Conservation (phyloP, 805 yeast genomes). For the Ogataea nitratoaversa region DNA sequence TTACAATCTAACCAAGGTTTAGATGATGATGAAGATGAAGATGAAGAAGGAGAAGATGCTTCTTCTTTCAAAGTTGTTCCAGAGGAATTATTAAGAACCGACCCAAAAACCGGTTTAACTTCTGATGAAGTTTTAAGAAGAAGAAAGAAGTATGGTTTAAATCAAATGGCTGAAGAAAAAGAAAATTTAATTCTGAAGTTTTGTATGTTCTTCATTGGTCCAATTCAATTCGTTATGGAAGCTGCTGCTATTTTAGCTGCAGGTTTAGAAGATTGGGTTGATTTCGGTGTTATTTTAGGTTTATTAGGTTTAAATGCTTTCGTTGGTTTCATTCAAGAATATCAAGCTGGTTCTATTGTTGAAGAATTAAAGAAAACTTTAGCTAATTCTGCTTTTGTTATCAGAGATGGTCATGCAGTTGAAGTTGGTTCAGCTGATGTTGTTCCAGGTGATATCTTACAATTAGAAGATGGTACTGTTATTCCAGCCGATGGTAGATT, state of each 20-base stretch:
- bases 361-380: conserved; percentile 88
- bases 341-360: conserved; percentile 92
- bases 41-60: conserved; percentile 41
- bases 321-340: conserved; percentile 91
- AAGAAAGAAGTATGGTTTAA: conserved; percentile 84
- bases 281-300: conserved; percentile 90
- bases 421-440: conserved; percentile 81
- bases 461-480: conserved; percentile 89
- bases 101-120: conserved; percentile 69
- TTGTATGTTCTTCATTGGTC: conserved; percentile 83
- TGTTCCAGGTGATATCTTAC: conserved; percentile 94
- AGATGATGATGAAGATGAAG: conserved; percentile 46
- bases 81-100: conserved; percentile 78
- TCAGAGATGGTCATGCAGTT: conserved; percentile 76
- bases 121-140: conserved; percentile 72
- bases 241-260: conserved; percentile 93
- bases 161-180: conserved; percentile 83
- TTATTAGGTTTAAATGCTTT: conserved; percentile 73
- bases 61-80: conserved; percentile 72
- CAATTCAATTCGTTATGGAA: conserved; percentile 94
- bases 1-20: conserved; percentile 60
- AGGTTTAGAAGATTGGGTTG: conserved; percentile 94
- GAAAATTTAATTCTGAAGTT: conserved; percentile 76
- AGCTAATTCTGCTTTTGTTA: conserved; percentile 77
- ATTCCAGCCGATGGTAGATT: conserved; percentile 92